Conservation (phyloP, 371 early-diverging fungal species). For the Mucor racemosus region DNA sequence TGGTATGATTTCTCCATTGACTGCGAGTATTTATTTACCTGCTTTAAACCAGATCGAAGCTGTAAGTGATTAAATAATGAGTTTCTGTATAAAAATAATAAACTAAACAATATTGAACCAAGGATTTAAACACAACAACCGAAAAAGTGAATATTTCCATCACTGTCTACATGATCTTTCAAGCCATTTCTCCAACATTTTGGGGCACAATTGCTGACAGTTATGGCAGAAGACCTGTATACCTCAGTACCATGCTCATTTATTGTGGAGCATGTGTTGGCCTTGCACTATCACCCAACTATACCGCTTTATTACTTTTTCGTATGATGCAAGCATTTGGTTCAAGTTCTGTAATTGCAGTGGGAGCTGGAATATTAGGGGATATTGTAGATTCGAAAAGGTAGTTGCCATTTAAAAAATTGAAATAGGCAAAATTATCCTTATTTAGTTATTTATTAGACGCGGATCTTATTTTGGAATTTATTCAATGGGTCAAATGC, state of each 20-base stretch:
- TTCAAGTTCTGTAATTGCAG: constrained; percentile 62
- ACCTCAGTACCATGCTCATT: constrained; percentile 57
- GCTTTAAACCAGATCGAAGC: constrained; percentile 24
- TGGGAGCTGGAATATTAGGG: constrained; percentile 33
- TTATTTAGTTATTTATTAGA: constrained; percentile 3
- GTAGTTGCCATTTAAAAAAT: neutral
- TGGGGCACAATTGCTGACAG: constrained; percentile 71
- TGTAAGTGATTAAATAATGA: constrained; percentile 6
- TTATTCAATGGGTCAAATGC: constrained; percentile 46
- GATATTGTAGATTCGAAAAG: constrained; percentile 20
- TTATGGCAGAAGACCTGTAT: constrained; percentile 64
- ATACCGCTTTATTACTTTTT: constrained; percentile 55
- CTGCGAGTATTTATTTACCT: constrained; percentile 29
- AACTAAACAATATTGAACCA: too few species aligned
- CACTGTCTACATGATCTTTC: constrained; percentile 40
- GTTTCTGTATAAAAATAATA: too few species aligned
- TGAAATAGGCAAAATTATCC: neutral
- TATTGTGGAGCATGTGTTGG: constrained; percentile 64
- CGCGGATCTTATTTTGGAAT: constrained; percentile 69
- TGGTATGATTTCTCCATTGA: constrained; percentile 24
- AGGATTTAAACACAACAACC: constrained; percentile 32
- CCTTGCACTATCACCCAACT: constrained; percentile 54
- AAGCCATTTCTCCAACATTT: constrained; percentile 45
- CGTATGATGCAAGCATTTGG: constrained; percentile 68
- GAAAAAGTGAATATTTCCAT: constrained; percentile 35